Base-by-base conservation (phyloP, 2,329 filamentous ascomycete species). In the Phialemonium atrogriseum region DNA sequence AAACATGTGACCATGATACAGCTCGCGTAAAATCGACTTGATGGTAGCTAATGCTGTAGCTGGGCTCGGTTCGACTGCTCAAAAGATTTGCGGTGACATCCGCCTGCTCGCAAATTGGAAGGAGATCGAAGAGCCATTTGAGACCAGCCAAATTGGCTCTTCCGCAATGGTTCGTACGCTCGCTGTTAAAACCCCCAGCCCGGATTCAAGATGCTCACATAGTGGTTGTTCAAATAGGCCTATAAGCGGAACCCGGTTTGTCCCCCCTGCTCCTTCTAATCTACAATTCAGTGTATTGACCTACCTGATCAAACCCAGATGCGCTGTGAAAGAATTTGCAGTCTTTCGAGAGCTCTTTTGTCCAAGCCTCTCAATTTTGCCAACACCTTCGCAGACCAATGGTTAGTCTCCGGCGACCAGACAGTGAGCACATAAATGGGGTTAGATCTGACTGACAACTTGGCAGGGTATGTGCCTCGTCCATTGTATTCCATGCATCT, bases 71-170 rank as follows among this genome's bases (percentile, higher is more conserved):
- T 71, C 84, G n/a, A 85, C 84, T 0, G 83, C 77, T 30, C 73
- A 84, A 50, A 75, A 80, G 37, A 88, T 93, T 38, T 73, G 75
- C 29, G 69, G 70, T 27, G 83, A 89, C 47, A 82, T 91, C 43
- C 70, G 83, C 29, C 79, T 84, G 50, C 64, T 89, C 28, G 80
- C 80, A 5, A 66, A 71, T 48, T 71, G 77, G 59, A 93, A 94
- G 66, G 85, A 93, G 56, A 65, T 91, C 36, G 87, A 93, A 51
- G 84, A 88, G 64, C 84, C 84, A 0, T 84, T 86, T 46, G 83
- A 88, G 60, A 77, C 76, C 47, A 73, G 77, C 43, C 85, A 93
- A 59, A 86, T 88, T 44, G 83, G 80, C 17, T 74, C 66, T 26
- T 72, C 65, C 28, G 77, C 77, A 36, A 71, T 73, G 52, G 49